These are phyloP conservation scores for Claviceps sp. DNA, from an alignment of 2,329 filamentous ascomycete genomes.

Conservation along the genomic window DNA sequence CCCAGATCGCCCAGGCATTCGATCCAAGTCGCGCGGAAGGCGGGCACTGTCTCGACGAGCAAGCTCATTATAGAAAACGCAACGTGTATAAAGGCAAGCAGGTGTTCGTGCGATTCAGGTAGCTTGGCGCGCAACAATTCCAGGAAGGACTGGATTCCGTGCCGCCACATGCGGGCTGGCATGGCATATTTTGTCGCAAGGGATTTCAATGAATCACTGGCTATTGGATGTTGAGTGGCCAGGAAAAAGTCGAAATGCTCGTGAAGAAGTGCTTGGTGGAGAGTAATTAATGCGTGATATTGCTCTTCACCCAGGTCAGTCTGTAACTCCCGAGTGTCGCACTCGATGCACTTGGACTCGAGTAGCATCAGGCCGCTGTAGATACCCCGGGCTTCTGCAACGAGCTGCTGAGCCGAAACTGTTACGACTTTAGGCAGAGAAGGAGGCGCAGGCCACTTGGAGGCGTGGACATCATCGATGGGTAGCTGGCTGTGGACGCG, in stretches of 20 bases:
- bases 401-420: conserved; percentile 66
- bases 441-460: background rate
- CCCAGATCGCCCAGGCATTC: conserved; percentile 82
- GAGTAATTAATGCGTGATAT: conserved; percentile 70
- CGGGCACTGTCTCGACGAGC: conserved; percentile 70
- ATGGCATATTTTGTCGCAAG: conserved; percentile 75
- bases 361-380: conserved; percentile 78
- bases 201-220: conserved; percentile 50
- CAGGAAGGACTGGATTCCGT: conserved; percentile 77
- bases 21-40: conserved; percentile 82
- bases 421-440: conserved; percentile 13
- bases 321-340: conserved; percentile 38
- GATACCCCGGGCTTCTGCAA: conserved; percentile 70
- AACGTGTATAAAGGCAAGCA: conserved; percentile 81
- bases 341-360: conserved; percentile 75
- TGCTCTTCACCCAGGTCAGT: conserved; percentile 48
- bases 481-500: background rate
- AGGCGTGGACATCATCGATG: conserved; percentile 1
- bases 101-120: conserved; percentile 69
- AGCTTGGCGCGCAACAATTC: conserved; percentile 63
- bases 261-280: conserved; percentile 69
- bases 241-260: conserved; percentile 82
- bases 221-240: conserved; percentile 73
- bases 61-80: conserved; percentile 85
- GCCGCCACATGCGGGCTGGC: conserved; percentile 88